Percentiles rank a stretch among this genome's conserved stretches.
Evolutionary conservation across 2,329 filamentous ascomycete species (phyloP).

Genomic region (Geosmithia putterillii): DNA sequence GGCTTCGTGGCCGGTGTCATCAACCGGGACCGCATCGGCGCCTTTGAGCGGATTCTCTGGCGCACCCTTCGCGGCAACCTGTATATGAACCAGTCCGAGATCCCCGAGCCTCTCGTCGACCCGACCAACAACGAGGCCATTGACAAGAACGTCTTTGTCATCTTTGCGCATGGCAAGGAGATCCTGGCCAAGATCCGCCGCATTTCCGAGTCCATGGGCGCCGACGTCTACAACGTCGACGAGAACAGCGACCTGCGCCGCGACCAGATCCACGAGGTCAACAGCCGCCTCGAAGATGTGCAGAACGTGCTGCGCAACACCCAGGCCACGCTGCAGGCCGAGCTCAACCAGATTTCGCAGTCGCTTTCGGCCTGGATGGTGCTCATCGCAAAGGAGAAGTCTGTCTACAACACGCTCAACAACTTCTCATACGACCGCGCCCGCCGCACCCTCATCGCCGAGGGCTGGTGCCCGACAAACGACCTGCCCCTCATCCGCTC

Average conservation of each 20-base stretch:
- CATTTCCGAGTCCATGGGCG: conserved; percentile 94
- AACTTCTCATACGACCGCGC: conserved; percentile 94
- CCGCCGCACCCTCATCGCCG: conserved; percentile 89
- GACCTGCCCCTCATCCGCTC: conserved; percentile 81
- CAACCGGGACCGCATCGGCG: conserved; percentile 77
- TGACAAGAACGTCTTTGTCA: conserved; percentile 98
- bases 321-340: conserved; percentile 83
- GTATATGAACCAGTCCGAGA: conserved; percentile 99
- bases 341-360: conserved; percentile 85
- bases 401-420: conserved; percentile 90
- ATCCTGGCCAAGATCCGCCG: conserved; percentile 98
- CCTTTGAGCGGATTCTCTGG: conserved; percentile 97
- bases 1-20: conserved; percentile 97
- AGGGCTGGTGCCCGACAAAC: conserved; percentile 94
- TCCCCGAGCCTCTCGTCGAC: conserved; percentile 83
- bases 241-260: conserved; percentile 92
- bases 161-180: conserved; percentile 97
- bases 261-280: conserved; percentile 96
- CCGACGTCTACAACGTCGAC: conserved; percentile 91
- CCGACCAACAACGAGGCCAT: conserved; percentile 84
- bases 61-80: conserved; percentile 92
- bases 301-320: conserved; percentile 90
- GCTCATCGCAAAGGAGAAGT: conserved; percentile 95
- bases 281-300: conserved; percentile 81
- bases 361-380: conserved; percentile 96